These are phyloP conservation scores for Sporothrix phasma DNA, from an alignment of 2,329 filamentous ascomycete genomes.

Conservation along the genomic window DNA sequence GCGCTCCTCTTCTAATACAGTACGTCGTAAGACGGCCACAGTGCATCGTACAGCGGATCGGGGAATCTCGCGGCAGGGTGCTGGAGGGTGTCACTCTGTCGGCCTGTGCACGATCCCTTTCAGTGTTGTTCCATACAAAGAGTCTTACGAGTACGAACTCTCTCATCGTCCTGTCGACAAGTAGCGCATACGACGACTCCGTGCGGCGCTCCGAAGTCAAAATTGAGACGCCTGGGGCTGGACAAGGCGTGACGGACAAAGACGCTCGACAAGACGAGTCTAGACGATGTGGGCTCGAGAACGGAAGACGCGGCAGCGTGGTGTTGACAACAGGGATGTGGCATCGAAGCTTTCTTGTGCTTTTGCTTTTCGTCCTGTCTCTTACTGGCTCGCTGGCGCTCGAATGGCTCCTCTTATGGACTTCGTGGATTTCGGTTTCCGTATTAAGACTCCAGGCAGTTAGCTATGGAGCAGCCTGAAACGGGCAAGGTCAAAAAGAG, in stretches of 20 bases:
- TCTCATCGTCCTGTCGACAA: too few species aligned
- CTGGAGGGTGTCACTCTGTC: background rate
- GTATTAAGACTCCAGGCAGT: background rate
- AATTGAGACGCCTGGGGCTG: background rate
- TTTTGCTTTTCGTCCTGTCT: background rate
- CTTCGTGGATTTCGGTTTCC: background rate
- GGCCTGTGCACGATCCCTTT: background rate
- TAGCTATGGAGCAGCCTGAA: background rate
- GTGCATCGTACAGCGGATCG: constrained; percentile 2
- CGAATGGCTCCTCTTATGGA: background rate
- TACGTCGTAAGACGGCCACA: background rate
- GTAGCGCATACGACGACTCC: constrained; percentile 1
- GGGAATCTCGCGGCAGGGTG: background rate
- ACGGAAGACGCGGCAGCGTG: constrained; percentile 5
- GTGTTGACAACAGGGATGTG: background rate
- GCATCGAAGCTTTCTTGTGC: background rate
- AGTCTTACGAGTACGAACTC: too few species aligned
- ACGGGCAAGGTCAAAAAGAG: background rate
- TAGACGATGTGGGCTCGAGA: background rate
- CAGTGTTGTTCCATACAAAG: too few species aligned
- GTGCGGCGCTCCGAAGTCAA: too few species aligned
- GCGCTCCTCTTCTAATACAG: background rate
- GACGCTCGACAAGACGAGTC: background rate
- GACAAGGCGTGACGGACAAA: background rate
- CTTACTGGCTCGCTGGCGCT: background rate